Evolutionary conservation across 352 stramenopile species (phyloP).

Genomic region (Globisporangium uncinulatum): DNA sequence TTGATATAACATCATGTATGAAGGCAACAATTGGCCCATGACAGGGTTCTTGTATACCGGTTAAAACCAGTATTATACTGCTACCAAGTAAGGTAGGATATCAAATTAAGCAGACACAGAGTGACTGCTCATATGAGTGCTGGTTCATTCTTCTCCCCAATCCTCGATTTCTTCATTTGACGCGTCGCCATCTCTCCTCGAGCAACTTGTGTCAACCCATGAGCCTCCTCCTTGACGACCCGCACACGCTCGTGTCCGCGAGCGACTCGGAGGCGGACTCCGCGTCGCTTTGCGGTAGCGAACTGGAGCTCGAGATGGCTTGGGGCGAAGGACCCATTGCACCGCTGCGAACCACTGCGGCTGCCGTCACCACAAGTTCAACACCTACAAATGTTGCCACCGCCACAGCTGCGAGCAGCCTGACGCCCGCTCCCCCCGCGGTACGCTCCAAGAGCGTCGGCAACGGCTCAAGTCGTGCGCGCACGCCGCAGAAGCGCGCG

Average conservation of each 20-base stretch:
- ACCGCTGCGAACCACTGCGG: constrained; percentile 34
- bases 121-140: no score
- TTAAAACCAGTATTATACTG: no score
- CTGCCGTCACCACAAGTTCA: constrained; percentile 4
- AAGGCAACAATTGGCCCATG: no score
- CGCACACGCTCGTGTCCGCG: constrained; percentile 14
- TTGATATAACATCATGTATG: no score
- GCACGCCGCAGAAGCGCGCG: constrained; percentile 57
- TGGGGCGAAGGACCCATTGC: constrained; percentile 75
- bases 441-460: constrained; percentile 51
- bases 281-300: constrained; percentile 64
- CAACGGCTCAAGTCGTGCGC: constrained; percentile 54
- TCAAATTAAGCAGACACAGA: no score
- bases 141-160: no score
- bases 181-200: not conserved
- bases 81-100: no score
- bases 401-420: not conserved
- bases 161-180: no score
- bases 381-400: not conserved
- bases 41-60: no score
- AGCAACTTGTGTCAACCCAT: not conserved
- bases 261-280: constrained; percentile 64
- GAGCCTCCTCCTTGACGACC: constrained; percentile 13
- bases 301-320: constrained; percentile 71
- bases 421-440: constrained; percentile 6